Evolutionary conservation across 768 basidiomycete species (phyloP).

Genomic region (Rhodotorula diobovata): DNA sequence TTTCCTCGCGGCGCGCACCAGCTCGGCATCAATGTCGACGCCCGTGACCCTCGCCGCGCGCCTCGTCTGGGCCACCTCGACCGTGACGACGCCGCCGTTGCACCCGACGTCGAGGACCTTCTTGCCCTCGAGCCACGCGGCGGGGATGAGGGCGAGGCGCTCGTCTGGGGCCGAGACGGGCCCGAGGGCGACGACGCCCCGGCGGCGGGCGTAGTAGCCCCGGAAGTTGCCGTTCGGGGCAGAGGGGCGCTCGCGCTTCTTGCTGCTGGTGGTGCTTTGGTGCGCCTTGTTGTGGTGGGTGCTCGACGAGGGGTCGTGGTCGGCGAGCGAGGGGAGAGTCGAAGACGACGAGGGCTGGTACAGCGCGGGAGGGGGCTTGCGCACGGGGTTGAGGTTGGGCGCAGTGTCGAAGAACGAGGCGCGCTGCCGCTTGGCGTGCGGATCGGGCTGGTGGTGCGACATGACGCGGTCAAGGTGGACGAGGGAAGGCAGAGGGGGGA

Average conservation of each 20-base stretch:
- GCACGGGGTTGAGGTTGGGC: background rate
- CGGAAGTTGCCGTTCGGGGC: background rate
- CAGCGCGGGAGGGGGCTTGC: background rate
- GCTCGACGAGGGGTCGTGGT: background rate
- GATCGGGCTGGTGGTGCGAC: background rate
- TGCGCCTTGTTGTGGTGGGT: too few species aligned
- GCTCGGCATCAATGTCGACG: slow-evolving; percentile 74
- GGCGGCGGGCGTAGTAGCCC: slow-evolving; percentile 5
- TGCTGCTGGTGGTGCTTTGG: too few species aligned
- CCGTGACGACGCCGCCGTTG: slow-evolving; percentile 79
- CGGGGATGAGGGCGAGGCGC: slow-evolving; percentile 62
- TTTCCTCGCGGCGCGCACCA: slow-evolving; percentile 73
- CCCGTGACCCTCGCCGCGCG: slow-evolving; percentile 67
- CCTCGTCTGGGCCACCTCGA: slow-evolving; percentile 68
- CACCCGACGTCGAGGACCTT: slow-evolving; percentile 77
- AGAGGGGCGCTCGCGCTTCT: background rate
- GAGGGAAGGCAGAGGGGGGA: background rate
- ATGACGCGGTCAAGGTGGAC: too few species aligned
- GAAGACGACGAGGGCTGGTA: background rate
- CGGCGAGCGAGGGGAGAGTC: background rate
- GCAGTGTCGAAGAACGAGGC: background rate
- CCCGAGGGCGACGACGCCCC: background rate
- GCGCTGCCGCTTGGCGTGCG: background rate
- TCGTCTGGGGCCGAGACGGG: slow-evolving; percentile 53
- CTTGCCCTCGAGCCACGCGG: slow-evolving; percentile 55